Base-by-base conservation (phyloP, 1,139 yeast genomes). In the Yamadazyma sp. region DNA sequence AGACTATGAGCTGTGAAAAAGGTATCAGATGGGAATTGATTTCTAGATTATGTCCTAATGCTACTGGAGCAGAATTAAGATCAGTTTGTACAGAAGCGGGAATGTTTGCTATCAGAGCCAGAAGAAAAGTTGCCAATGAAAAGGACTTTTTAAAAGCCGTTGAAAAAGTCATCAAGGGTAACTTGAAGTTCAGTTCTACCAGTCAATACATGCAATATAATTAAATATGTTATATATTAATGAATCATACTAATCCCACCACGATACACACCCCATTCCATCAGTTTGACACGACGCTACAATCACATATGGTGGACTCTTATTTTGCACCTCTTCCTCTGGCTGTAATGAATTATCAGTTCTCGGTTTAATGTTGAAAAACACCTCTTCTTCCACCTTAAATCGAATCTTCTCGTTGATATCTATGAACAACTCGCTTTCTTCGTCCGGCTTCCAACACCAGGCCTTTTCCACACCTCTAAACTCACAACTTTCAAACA, bases 81-180 rank as follows among this genome's bases (percentile, higher is more conserved):
- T 86, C 95, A 10, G 97, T 90, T 18, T 89, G 97, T 64, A 90
- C 97, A 2, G 97, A 90, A 64, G 97, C 97, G 5, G 99, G 98
- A 54, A 92, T 92, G 98, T 92, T 89, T 73, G 98, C 98, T 37
- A 92, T 92, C 44, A 82, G 99, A 58, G 96, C 97, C 13, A 82
- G 98, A 65, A 80, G 97, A 71, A 92, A 92, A 75, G 96, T 92
- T 40, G 97, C 98, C 29, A 85, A 92, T 36, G 98, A 92, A 64
- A 92, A 92, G 73, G 98, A 92, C 64, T 92, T 92, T 74, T 73
- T 92, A 55, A 88, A 92, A 54, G 96, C 98, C 23, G 98, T 92
- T 39, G 97, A 94, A 54, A 92, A 92, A 75, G 99, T 92, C 47
- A 92, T 92, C 59, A 92, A 90, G 75, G 97, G 98, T 55, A 92